These are phyloP conservation scores for Diaporthe nobilis DNA, from an alignment of 2,329 filamentous ascomycete species.

Conservation along the genomic window DNA sequence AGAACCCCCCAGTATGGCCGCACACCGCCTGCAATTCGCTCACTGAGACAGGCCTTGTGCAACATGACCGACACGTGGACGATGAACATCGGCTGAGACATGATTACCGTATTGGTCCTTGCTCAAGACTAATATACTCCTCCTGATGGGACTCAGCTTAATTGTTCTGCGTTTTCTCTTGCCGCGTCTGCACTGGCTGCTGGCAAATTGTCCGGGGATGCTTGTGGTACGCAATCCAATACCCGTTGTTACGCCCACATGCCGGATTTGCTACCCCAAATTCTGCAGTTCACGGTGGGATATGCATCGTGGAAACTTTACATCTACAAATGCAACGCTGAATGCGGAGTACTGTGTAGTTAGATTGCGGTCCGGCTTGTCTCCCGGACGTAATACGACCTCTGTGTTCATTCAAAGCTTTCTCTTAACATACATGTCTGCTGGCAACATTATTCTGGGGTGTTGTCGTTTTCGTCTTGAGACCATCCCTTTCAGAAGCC, in stretches of 20 bases:
- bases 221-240: too few relatives aligned
- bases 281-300: background rate
- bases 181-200: background rate
- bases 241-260: background rate
- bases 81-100: fast-evolving
- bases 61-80: background rate
- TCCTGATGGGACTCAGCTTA: background rate
- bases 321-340: background rate
- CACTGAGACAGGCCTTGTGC: background rate
- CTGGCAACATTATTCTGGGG: background rate
- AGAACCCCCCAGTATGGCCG: background rate
- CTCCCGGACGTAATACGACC: too few relatives aligned
- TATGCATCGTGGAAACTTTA: background rate
- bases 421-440: too few relatives aligned
- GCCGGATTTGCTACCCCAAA: background rate
- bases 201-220: background rate
- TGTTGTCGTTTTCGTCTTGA: background rate
- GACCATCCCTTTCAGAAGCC: background rate
- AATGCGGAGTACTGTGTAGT: background rate
- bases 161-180: background rate
- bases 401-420: too few relatives aligned
- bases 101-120: fast-evolving
- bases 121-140: background rate
- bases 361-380: too few relatives aligned
- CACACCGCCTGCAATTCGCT: background rate